Percentiles rank a stretch among this genome's conserved stretches.
Evolutionary conservation across 2,329 filamentous ascomycete species (phyloP).

Genomic region (Monosporascus cannonballus): DNA sequence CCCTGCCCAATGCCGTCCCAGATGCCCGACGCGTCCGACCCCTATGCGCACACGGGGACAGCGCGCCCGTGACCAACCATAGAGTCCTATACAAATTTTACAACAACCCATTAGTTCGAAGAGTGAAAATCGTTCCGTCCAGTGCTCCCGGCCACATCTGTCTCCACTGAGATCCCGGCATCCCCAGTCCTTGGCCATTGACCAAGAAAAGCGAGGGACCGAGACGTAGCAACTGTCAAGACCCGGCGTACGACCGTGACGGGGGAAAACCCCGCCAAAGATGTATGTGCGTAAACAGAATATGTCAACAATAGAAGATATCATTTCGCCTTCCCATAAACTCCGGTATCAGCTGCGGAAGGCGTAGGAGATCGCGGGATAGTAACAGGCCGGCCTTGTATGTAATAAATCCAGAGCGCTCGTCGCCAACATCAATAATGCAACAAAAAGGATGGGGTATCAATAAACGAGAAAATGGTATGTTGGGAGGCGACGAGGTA

Average conservation of each 20-base stretch:
- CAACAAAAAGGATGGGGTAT: slow-evolving; percentile 25
- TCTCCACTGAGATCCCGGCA: too few species aligned
- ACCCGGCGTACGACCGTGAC: too few species aligned
- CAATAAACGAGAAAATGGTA: slow-evolving; percentile 22
- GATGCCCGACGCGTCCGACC: too few species aligned
- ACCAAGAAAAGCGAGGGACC: too few species aligned
- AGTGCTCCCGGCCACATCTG: too few species aligned
- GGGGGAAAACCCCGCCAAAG: not conserved
- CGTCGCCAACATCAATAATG: slow-evolving; percentile 15
- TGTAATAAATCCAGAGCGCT: slow-evolving; percentile 20
- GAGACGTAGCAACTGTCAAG: too few species aligned
- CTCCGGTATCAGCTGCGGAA: slow-evolving; percentile 19
- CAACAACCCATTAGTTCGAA: not conserved
- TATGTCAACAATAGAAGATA: slow-evolving; percentile 14
- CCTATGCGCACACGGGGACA: not conserved
- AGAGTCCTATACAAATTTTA: not conserved
- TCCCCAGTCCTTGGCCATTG: too few species aligned
- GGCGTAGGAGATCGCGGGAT: slow-evolving; percentile 15
- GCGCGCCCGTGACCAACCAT: not conserved
- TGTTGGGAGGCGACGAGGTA: slow-evolving; percentile 1
- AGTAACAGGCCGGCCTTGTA: slow-evolving; percentile 10
- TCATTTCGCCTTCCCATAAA: slow-evolving; percentile 9
- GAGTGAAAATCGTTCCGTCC: too few species aligned
- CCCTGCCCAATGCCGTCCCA: too few species aligned
- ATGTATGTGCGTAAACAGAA: slow-evolving; percentile 12